Base-by-base conservation (phyloP, 2,329 filamentous ascomycete genomes). In the Aspergillus sp. region DNA sequence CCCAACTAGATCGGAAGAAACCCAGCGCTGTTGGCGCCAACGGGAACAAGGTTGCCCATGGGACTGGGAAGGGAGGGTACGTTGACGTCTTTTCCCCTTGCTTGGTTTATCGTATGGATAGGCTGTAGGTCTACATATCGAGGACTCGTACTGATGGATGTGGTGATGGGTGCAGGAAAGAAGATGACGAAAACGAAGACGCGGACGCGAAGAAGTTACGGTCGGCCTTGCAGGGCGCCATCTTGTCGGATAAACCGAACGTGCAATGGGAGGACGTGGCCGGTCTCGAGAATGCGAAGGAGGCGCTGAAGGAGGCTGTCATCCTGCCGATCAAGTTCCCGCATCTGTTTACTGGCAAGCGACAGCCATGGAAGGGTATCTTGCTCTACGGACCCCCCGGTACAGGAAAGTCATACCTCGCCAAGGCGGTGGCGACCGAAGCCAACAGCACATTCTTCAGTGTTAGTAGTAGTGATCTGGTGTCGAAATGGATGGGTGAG, bases 401-500 rank as follows among this genome's bases (percentile, higher is more conserved):
- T 66, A 99, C 94, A 4, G 94, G 94, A 77, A 99, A 99, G 79
- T 94, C 89, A 79, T 96, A 96, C 73, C 79, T 99, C 49, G 94
- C 94, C 57, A 99, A 97, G 74, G 94, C 94, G 2, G 93, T 99
- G 47, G 94, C 94, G 49, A 99, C 94, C 16, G 94, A 99, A 75
- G 94, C 94, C 53, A 97, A 99, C 74, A 96, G 92, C 74, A 97
- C 94, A 3, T 99, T 99, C 71, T 99, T 99, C 82, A 96, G 91
- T 67, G 93, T 99, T 60, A 95, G 90, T 75, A 95, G 90, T 80
- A 95, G 90, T 68, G 94, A 99, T 71, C 73, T 99, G 73, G 94
- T 99, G 55, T 96, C 90, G 72, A 99, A 99, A 71, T 99, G 94
- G 94, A 99, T 99, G 94, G 94, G 94, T 77, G 94, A 99, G 75